Evolutionary conservation across 352 stramenopile species (phyloP).

Genomic region (Phytophthora melonis): DNA sequence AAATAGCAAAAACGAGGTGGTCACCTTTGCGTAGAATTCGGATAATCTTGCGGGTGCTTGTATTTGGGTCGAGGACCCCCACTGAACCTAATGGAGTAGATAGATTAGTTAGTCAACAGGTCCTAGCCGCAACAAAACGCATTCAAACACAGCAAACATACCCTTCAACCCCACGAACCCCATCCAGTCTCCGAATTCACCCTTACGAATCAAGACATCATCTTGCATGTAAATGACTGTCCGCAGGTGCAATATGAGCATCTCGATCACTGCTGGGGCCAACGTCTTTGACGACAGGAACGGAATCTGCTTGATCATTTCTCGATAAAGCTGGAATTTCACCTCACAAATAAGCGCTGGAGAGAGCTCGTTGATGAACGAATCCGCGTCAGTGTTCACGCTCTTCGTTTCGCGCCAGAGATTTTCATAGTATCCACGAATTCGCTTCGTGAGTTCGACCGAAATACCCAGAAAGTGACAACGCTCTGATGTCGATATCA

Average conservation of each 20-base stretch:
- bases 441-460: slow-evolving; percentile 55
- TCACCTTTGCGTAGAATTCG: slow-evolving; percentile 66
- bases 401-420: slow-evolving; percentile 76
- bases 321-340: slow-evolving; percentile 81
- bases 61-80: slow-evolving; percentile 61
- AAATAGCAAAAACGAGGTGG: slow-evolving; percentile 48
- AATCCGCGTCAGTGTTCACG: slow-evolving; percentile 65
- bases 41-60: slow-evolving; percentile 58
- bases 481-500: slow-evolving; percentile 69
- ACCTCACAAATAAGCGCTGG: slow-evolving; percentile 77
- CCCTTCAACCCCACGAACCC: slow-evolving; percentile 63
- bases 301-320: slow-evolving; percentile 84
- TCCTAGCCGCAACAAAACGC: not conserved
- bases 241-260: slow-evolving; percentile 76
- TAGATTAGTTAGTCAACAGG: not conserved
- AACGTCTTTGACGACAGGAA: slow-evolving; percentile 78
- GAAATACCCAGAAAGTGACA: slow-evolving; percentile 76
- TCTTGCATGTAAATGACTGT: slow-evolving; percentile 87
- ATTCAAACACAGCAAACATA: not conserved
- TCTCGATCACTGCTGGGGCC: slow-evolving; percentile 75
- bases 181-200: slow-evolving; percentile 88
- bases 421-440: slow-evolving; percentile 76
- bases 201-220: slow-evolving; percentile 81
- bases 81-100: slow-evolving; percentile 71
- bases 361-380: slow-evolving; percentile 83